Evolutionary conservation across 352 stramenopile species (phyloP), one percentile per base, ranked within the genome.

Genomic region (Globisporangium recalcitrans): DNA sequence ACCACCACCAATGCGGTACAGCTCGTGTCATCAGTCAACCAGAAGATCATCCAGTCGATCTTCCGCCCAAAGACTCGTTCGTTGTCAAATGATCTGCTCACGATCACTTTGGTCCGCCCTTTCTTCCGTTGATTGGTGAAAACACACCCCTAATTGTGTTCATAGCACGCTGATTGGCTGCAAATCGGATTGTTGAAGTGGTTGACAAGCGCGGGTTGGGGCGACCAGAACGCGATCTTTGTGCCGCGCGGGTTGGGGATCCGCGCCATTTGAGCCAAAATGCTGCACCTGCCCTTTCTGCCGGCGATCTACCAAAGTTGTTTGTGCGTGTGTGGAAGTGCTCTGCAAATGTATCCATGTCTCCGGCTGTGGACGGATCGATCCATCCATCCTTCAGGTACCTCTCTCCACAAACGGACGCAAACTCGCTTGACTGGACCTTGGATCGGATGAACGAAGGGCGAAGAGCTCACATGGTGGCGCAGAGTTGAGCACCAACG

Each of bases 241-340:
- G 32, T 8, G 24, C 4, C 5, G 7, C 27, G 36, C 36, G 54
- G 54, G 34, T 51, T 52, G 26, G 34, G 54, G 54, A 60, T 60
- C 52, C n/a, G 31, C 16, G 6, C 21, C 11, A 36, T 13, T 47
- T 5, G 27, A 31, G n/a, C n/a, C 27, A 8, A 8, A 2, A 22
- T 49, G 42, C 36, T 61, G 57, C 46, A 27, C 57, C 36, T 61
- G 57, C 46, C 42, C 57, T 63, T 63, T 63, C 57, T 63, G 57
- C 26, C 44, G 57, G n/a, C 24, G 14, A 3, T 11, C 38, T 21
- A 46, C 10, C 19, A 3, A 19, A 49, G 16, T 27, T 19, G 7
- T 16, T 8, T 6, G n/a, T 4, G 14, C 10, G 13, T 26, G 44
- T 4, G 22, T 32, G 21, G 4, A 53, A 31, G 27, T 5, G 5